phyloP scores from a whole-genome alignment of 129 eudicot species.

The sunflower (Helianthus annuus) region DNA sequence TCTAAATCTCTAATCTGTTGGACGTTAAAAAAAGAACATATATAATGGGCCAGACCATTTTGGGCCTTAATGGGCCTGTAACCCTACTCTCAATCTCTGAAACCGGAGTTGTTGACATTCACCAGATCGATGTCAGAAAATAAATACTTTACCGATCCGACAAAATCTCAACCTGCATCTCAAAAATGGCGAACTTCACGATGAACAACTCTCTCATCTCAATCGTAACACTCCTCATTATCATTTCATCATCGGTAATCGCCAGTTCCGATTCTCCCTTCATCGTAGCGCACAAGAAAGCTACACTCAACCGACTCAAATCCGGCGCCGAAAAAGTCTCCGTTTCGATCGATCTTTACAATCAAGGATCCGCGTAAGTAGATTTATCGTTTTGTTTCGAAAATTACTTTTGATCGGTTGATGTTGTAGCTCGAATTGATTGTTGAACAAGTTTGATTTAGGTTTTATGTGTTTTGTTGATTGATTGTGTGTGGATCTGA shows the following conservation, averaged over 20 bases:
- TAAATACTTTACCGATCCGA: slow-evolving; percentile 5
- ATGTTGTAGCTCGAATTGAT: not conserved
- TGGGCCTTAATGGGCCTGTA: not conserved
- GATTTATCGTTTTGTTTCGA: not conserved
- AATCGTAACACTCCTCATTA: slow-evolving; percentile 24
- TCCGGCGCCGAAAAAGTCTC: slow-evolving; percentile 71
- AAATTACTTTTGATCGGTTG: not conserved
- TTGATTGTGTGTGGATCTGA: slow-evolving; percentile 17
- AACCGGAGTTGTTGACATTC: not conserved
- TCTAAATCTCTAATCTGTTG: too few relatives aligned
- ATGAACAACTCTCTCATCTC: slow-evolving; percentile 38
- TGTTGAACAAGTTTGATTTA: not conserved
- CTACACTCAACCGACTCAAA: slow-evolving; percentile 70
- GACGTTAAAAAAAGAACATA: not conserved
- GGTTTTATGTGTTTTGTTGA: not conserved
- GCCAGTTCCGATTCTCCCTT: slow-evolving; percentile 71
- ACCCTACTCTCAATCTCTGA: not conserved
- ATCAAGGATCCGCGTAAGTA: slow-evolving; percentile 79
- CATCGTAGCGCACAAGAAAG: slow-evolving; percentile 92
- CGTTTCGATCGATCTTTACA: slow-evolving; percentile 75
- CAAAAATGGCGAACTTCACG: slow-evolving; percentile 26
- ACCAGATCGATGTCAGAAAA: not conserved
- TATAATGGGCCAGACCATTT: too few relatives aligned
- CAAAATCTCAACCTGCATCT: slow-evolving; percentile 21
- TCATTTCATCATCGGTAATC: slow-evolving; percentile 30